Evolutionary conservation across 2,329 filamentous ascomycete genomes (phyloP).

Genomic region (Penicillium sp.): DNA sequence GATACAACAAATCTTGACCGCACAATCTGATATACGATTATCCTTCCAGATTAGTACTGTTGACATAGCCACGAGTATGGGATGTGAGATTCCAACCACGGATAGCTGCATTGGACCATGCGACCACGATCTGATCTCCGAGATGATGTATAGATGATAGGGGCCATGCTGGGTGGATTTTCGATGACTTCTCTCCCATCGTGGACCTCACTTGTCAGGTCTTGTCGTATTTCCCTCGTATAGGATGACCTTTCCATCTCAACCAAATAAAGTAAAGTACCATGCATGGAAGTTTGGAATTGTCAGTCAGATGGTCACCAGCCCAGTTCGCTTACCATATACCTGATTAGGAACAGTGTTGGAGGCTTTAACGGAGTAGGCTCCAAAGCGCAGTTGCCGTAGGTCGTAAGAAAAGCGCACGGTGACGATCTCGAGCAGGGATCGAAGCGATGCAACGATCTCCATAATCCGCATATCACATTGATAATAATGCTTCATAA

Average conservation of each 20-base stretch:
- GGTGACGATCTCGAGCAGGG: not conserved
- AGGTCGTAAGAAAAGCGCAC: not conserved
- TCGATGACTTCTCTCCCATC: not conserved
- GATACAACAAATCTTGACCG: constrained; percentile 6
- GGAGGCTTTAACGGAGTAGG: not conserved
- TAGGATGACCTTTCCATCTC: constrained; percentile 14
- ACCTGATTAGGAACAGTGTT: not conserved
- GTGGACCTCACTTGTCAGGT: not conserved
- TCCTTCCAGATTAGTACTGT: not conserved
- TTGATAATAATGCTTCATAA: not conserved
- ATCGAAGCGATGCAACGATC: not conserved
- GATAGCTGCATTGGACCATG: constrained; percentile 20
- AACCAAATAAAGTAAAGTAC: constrained; percentile 2
- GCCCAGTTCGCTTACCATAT: constrained; percentile 3
- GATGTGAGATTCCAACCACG: constrained; percentile 18
- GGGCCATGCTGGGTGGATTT: not conserved
- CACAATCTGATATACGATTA: not conserved
- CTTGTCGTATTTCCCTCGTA: constrained; percentile 1
- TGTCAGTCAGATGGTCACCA: constrained; percentile 12
- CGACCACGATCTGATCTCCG: constrained; percentile 17
- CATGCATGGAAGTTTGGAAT: constrained; percentile 5
- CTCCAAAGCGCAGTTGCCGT: not conserved
- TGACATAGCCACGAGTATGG: not conserved
- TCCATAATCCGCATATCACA: not conserved
- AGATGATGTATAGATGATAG: constrained; percentile 5